Percentiles rank a stretch among this genome's conserved stretches.
Evolutionary conservation across 1,284 basidiomycete species (phyloP).

Genomic region (Fomitopsis schrenkii): DNA sequence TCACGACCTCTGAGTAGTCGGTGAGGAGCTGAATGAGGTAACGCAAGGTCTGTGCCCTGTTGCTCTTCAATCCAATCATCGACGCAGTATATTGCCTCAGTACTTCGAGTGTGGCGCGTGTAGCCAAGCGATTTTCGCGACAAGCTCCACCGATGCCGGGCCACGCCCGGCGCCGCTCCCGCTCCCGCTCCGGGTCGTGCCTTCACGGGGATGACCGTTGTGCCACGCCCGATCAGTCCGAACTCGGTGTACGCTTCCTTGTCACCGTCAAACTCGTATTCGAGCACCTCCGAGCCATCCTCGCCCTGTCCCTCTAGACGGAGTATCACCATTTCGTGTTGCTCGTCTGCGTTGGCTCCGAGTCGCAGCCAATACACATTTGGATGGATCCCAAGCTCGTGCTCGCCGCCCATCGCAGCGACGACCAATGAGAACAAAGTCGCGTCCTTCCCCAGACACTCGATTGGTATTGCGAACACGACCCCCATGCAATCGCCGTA

Average conservation of each 20-base stretch:
- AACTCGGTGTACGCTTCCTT: not conserved
- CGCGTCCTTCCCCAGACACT: not conserved
- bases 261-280: too few relatives aligned
- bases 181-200: not conserved
- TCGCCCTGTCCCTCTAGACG: not conserved
- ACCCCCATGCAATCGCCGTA: not conserved
- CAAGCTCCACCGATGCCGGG: not conserved
- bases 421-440: not conserved
- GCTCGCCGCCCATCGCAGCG: not conserved
- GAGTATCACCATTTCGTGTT: not conserved
- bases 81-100: too few relatives aligned
- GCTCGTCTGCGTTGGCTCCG: too few relatives aligned
- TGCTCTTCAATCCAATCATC: too few relatives aligned
- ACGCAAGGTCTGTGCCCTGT: constrained; percentile 2
- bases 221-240: constrained; percentile 1
- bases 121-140: not conserved
- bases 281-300: too few relatives aligned
- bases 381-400: not conserved
- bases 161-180: not conserved
- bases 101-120: not conserved
- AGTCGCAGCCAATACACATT: not conserved
- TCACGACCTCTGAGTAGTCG: constrained; percentile 1
- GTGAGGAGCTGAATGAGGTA: constrained; percentile 3
- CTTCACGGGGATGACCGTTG: constrained; percentile 5
- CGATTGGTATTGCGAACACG: not conserved